A percentile compares a stretch with the other conserved stretches of the same genome.
phyloP scores from a whole-genome alignment of 805 yeast species.

The Brettanomyces naardenensis region DNA sequence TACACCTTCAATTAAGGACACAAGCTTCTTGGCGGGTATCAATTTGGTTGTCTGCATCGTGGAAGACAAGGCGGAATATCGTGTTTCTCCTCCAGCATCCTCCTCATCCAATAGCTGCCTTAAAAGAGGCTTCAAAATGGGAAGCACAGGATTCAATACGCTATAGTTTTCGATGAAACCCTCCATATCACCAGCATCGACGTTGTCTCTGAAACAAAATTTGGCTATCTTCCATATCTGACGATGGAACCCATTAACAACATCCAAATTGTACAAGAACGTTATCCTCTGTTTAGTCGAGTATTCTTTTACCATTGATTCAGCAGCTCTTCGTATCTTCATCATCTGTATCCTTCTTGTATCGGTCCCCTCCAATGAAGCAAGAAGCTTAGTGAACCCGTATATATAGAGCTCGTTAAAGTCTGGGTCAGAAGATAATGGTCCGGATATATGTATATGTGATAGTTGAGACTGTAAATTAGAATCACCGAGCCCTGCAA shows the following conservation, averaged over 20 bases:
- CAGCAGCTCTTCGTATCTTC: constrained; percentile 11
- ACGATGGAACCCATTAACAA: constrained; percentile 14
- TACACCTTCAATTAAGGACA: neutral
- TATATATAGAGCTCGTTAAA: constrained; percentile 15
- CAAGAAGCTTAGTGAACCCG: constrained; percentile 12
- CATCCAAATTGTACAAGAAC: constrained; percentile 13
- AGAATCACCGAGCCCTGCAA: no score
- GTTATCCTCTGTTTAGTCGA: constrained; percentile 10
- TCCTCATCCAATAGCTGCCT: neutral
- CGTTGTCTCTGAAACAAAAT: constrained; percentile 7
- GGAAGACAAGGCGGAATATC: neutral
- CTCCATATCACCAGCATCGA: constrained; percentile 1
- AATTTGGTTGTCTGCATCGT: neutral
- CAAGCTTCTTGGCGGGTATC: neutral
- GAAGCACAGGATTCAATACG: constrained; percentile 19
- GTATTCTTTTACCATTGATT: constrained; percentile 11
- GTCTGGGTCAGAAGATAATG: constrained; percentile 8
- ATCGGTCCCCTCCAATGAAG: constrained; percentile 7
- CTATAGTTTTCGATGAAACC: constrained; percentile 16
- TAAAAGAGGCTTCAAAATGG: constrained; percentile 15
- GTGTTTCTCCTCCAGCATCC: neutral
- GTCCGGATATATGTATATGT: constrained; percentile 8
- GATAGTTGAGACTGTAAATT: constrained; percentile 12
- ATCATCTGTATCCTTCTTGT: neutral
- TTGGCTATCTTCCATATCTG: constrained; percentile 14